These are phyloP conservation scores for Evernia prunastri DNA, from an alignment of 495 filamentous ascomycete genomes.

Conservation along the genomic window DNA sequence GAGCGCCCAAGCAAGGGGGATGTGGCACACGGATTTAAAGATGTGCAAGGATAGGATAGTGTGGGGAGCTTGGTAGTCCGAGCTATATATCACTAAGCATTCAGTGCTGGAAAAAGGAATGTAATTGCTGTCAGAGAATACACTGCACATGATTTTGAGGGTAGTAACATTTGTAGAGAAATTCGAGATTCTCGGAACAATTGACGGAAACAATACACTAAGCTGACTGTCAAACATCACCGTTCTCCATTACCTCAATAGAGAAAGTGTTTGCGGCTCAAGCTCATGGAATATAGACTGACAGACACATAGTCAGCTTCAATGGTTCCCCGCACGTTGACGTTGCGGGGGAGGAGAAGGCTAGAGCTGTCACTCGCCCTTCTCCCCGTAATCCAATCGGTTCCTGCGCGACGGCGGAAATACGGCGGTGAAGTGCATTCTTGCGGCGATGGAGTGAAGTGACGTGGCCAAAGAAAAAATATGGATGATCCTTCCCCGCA, in stretches of 20 bases:
- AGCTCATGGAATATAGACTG: background rate
- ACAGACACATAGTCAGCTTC: too few relatives aligned
- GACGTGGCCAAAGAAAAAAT: background rate
- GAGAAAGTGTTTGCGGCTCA: background rate
- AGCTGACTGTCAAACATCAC: background rate
- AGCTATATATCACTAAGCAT: background rate
- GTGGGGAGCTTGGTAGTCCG: background rate
- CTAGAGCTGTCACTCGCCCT: background rate
- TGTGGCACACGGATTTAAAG: background rate
- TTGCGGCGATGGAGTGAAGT: background rate
- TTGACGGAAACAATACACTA: background rate
- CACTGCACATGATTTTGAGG: background rate
- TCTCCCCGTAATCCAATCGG: background rate
- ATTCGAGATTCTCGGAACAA: background rate
- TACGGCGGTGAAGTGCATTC: background rate
- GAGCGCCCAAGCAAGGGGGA: background rate
- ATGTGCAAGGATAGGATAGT: background rate
- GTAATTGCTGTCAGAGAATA: background rate
- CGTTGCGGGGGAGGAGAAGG: background rate
- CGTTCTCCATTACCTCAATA: background rate
- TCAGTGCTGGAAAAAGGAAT: background rate
- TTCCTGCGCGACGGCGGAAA: background rate
- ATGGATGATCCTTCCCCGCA: slow-evolving; percentile 6
- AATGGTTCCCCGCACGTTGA: slow-evolving; percentile 2
- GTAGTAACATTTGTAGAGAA: background rate